Evolutionary conservation across 768 basidiomycete genomes (phyloP), one percentile per base, ranked within the genome.

Genomic region (Phanerochaete sordida): DNA sequence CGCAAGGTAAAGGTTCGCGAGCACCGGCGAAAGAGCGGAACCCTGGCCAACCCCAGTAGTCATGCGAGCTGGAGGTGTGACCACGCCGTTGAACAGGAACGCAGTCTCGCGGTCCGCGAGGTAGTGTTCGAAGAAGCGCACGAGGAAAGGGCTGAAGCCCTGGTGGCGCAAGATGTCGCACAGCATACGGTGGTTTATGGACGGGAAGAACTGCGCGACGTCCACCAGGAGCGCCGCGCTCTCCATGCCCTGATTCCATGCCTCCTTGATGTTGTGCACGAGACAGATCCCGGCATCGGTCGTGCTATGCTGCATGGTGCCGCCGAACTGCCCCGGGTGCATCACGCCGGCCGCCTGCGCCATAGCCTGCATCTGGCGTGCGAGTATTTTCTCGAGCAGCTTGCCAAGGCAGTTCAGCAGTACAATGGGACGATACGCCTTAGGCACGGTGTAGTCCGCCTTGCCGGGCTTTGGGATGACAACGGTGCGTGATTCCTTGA

Each of bases 341-440:
- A 68, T 33, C 8, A 65, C 43, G 24, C 59, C 58, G 45, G 35
- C 37, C 31, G 49, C 57, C 45, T 64, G 61, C 19, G 50, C 59
- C 3, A 64, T 60, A 51, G 59, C 66, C 48, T 64, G 63, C 26
- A 70, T 55, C 0, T 57, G 58, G 16, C 58, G 28, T 2, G 65
- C 62, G 13, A 67, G 24, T 12, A 69, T 33, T 53, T 66, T 67
- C 55, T 68, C 67, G 3, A 63, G 31, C 3, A 66, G 60, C 55
- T 71, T 72, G 0, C 66, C 68, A 0, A 72, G 16, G 47, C 56
- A 62, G 48, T 66, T 60, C 13, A 69, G 60, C 0, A 72, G 65
- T 1, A 64, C 62, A 48, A 72, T 71, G 0, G 64, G 70, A 44
- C 67, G 65, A 54, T 69, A 72, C 2, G 67, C 64, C 56, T 69